Evolutionary conservation across 306 rosid species (phyloP).

Genomic region (Cicer pinnatifidum): DNA sequence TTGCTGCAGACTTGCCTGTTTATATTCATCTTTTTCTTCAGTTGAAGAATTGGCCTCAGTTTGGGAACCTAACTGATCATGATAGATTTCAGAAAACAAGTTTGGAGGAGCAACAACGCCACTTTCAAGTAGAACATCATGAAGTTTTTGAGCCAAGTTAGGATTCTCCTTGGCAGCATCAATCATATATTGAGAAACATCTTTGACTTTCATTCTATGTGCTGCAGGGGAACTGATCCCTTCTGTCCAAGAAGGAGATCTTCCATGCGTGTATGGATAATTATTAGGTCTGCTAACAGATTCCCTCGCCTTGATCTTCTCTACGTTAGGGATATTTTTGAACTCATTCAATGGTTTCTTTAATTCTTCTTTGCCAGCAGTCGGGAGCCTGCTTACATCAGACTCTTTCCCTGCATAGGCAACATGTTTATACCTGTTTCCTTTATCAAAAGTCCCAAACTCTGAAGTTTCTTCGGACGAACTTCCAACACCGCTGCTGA

Average conservation of each 20-base stretch:
- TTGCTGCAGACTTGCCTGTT: conserved; percentile 47
- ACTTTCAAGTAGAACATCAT: conserved; percentile 87
- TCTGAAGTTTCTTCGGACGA: conserved; percentile 73
- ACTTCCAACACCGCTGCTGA: conserved; percentile 85
- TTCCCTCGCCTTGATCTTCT: conserved; percentile 56
- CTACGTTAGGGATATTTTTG: conserved; percentile 48
- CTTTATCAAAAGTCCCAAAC: conserved; percentile 59
- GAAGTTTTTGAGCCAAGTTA: conserved; percentile 92
- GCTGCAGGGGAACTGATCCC: conserved; percentile 95
- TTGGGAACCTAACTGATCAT: conserved; percentile 57
- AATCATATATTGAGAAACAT: conserved; percentile 96
- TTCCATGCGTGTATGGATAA: conserved; percentile 67
- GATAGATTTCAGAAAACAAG: conserved; percentile 80
- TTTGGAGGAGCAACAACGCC: conserved; percentile 96
- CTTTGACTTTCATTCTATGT: conserved; percentile 85
- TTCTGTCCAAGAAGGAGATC: conserved; percentile 99
- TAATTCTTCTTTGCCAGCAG: conserved; percentile 54
- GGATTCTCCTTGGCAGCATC: conserved; percentile 98
- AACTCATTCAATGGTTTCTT: conserved; percentile 46
- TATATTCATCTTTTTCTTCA: conserved; percentile 57
- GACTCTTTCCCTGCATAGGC: conserved; percentile 57
- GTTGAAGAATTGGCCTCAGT: conserved; percentile 51
- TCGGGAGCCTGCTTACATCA: conserved; percentile 48
- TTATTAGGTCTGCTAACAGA: conserved; percentile 59
- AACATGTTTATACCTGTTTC: conserved; percentile 55